phyloP scores from a whole-genome alignment of 2,329 filamentous ascomycete genomes.

The Metarhizium brunneum region DNA sequence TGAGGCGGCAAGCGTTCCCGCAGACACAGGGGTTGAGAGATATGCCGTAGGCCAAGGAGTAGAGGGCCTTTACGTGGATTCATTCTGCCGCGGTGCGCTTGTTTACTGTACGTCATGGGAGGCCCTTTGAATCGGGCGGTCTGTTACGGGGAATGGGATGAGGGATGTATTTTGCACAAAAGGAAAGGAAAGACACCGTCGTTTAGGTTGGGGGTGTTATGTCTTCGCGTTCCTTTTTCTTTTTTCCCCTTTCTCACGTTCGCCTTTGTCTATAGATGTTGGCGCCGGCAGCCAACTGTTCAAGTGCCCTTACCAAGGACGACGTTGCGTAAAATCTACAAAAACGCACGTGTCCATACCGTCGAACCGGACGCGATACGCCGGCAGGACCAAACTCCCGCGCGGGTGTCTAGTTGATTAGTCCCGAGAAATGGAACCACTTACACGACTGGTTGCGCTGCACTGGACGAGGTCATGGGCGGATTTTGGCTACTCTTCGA shows the following conservation, averaged over 20 bases:
- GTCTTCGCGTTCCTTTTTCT: background rate
- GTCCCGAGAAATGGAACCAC: slow-evolving; percentile 6
- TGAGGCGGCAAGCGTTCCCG: slow-evolving; percentile 10
- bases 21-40: slow-evolving; percentile 8
- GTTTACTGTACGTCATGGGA: background rate
- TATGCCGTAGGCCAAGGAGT: slow-evolving; percentile 2
- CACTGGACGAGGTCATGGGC: slow-evolving; percentile 5
- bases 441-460: slow-evolving; percentile 8
- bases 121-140: background rate
- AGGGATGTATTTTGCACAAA: background rate
- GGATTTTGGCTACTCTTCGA: background rate
- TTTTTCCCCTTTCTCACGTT: background rate
- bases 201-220: background rate
- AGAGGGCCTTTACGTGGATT: background rate
- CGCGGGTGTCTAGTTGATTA: background rate
- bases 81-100: background rate
- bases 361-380: background rate
- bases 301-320: background rate
- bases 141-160: background rate
- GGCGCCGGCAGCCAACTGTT: background rate
- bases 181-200: background rate
- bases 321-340: background rate
- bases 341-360: too few relatives aligned
- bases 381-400: background rate
- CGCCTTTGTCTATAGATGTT: too few relatives aligned